Evolutionary conservation across 768 basidiomycete genomes (phyloP), one percentile per base, ranked within the genome.

Genomic region (Gymnopilus junonius): DNA sequence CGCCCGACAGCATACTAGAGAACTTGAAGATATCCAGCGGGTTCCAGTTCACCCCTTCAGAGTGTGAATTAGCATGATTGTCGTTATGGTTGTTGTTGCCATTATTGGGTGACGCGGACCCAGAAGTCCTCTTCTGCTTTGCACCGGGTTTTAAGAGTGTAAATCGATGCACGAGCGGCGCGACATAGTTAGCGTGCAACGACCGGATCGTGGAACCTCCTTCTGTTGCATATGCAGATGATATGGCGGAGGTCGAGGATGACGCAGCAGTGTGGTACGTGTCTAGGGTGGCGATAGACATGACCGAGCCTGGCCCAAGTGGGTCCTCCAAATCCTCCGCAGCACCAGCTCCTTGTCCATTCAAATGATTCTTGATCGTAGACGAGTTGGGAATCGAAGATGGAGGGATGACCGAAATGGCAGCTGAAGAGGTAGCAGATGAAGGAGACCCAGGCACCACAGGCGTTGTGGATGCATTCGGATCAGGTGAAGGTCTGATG

Each of bases 21-120:
- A 94, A 92, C 70, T n/a, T n/a, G n/a, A 94, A 83, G 62, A 93
- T 75, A 56, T 93, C 91, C 27, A 94, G 79, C 21, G 93, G 92
- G 67, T 87, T 91, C 92, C 92, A 94, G 0, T 83, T 69, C 59
- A 76, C 23, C 65, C 74, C 64, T 73, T 73, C 67, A 17, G 48
- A 51, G 17, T 29, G 25, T 10, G 48, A 32, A 8, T 40, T 39
- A 6, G 5, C 57, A 15, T 56, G 37, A 35, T 48, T 32, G 23
- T 23, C 40, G 21, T 42, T 11, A 21, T 42, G 40, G 29, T 69
- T 74, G 79, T 51, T 82, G 83, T 75, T 84, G 88, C 29, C 77
- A 79, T 15, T 12, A 87, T 89, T 61, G 61, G 74, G 64, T 65
- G 74, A 70, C 29, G 51, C 60, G 10, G 64, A 58, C 1, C 69